Base-by-base conservation (phyloP, 441 rosid species). In the Pelargonium citronellum region DNA sequence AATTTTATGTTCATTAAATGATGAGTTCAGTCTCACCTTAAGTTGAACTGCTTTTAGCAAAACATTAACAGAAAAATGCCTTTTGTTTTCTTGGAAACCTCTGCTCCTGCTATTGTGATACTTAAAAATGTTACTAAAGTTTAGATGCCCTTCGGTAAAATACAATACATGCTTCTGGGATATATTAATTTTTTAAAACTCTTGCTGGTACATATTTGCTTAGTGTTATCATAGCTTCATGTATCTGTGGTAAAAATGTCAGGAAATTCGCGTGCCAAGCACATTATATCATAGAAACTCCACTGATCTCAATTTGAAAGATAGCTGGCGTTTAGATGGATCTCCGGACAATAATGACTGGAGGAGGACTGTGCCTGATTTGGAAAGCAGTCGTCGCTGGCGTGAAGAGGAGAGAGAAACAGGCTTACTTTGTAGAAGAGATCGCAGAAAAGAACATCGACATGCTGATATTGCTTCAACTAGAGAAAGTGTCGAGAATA, bases 401-500 rank as follows among this genome's bases (percentile, higher is more conserved):
- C 96, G 89, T 15, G 99, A 94, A 74, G 99, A 91, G 84, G 99
- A 94, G 81, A 86, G 99, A 71, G 99, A 94, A 82, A 91, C 97
- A 72, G 84, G 94, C 68, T 78, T 87, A 76, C 97, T 89, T 67
- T 87, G 84, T 73, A 86, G 92, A 84, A 89, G 93, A 78, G 93
- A 88, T 65, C 87, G 89, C 68, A 84, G 89, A 76, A 91, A 91
- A 85, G 71, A 75, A 69, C 94, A 94, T 7, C 95, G 95, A 27
- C 93, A 89, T 44, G 51, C 49, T 75, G 97, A 89, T 68, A 78
- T 39, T 77, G 67, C 81, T 74, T 69, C 84, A 0, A 77, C 47
- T 58, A 82, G 84, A 71, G 97, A 94, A 64, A 74, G 71, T 47
- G 69, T 70, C 78, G 95, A 90, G 44, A 78, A 22, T 57, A 91